Percentiles rank a stretch among this genome's conserved stretches.
Evolutionary conservation across 345 rosid genomes (phyloP).

Genomic region (Raphanus sativus): DNA sequence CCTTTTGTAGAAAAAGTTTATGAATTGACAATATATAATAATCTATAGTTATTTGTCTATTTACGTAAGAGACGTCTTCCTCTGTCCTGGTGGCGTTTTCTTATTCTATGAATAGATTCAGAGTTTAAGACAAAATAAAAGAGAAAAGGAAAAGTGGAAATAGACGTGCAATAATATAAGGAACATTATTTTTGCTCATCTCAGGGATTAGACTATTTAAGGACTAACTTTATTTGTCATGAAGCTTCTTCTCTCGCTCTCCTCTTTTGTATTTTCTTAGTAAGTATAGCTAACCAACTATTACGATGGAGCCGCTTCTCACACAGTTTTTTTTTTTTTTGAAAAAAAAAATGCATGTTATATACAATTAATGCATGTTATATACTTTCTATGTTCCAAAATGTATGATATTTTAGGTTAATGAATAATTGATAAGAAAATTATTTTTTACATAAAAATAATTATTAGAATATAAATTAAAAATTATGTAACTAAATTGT

Average conservation of each 20-base stretch:
- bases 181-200: conserved; percentile 35
- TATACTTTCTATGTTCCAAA: no score
- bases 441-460: no score
- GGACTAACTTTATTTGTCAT: conserved; percentile 8
- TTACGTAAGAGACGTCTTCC: conserved; percentile 29
- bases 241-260: conserved; percentile 10
- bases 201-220: conserved; percentile 25
- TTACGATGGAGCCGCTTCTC: conserved; percentile 8
- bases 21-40: conserved; percentile 9
- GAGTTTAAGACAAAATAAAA: conserved; percentile 10
- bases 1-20: conserved; percentile 11
- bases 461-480: no score
- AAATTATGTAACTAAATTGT: no score
- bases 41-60: background rate
- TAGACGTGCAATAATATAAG: conserved; percentile 39
- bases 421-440: no score
- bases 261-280: conserved; percentile 10
- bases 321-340: no score
- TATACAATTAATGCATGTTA: background rate
- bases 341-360: background rate
- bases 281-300: conserved; percentile 16
- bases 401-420: no score
- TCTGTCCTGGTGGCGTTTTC: conserved; percentile 12
- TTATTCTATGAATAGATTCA: conserved; percentile 15
- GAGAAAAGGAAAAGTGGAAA: conserved; percentile 23